Evolutionary conservation across 225 moss, liverwort and hornwort genomes (phyloP).

Genomic region (Pseudisothecium myosuroides): DNA sequence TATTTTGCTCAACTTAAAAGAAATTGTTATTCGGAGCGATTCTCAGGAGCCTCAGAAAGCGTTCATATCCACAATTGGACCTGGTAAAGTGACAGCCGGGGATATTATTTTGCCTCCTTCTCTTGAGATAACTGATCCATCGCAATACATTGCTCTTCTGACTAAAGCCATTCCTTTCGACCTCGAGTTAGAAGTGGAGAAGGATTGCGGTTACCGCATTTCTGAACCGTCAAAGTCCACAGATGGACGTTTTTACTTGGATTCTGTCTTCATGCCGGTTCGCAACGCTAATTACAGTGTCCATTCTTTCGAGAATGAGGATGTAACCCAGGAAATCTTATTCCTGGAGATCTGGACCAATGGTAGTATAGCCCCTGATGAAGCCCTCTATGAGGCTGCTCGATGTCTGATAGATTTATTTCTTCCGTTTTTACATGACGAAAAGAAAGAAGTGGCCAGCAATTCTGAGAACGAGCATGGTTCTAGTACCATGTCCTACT

Average conservation of each 20-base stretch:
- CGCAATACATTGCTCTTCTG: conserved; percentile 22
- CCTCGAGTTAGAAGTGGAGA: conserved; percentile 21
- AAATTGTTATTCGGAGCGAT: conserved; percentile 19
- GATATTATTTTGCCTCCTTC: conserved; percentile 17
- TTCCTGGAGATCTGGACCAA: conserved; percentile 43
- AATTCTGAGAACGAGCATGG: conserved; percentile 15
- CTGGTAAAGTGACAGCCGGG: conserved; percentile 31
- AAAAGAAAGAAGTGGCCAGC: conserved; percentile 6
- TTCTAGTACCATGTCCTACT: conserved; percentile 8
- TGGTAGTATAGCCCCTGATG: conserved; percentile 33
- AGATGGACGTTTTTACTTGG: conserved; percentile 15
- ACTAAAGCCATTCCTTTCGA: conserved; percentile 21
- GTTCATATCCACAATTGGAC: conserved; percentile 9
- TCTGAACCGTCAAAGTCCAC: conserved; percentile 9
- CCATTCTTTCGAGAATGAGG: conserved; percentile 34
- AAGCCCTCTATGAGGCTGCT: conserved; percentile 35
- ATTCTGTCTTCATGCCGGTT: conserved; percentile 43
- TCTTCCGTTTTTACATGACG: conserved; percentile 20
- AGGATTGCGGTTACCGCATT: conserved; percentile 15
- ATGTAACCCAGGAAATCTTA: conserved; percentile 22
- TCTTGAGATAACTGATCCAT: conserved; percentile 19
- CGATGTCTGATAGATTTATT: conserved; percentile 36
- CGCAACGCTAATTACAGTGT: conserved; percentile 33
- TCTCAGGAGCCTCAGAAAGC: conserved; percentile 21
- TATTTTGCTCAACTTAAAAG: conserved; percentile 22